A percentile compares a stretch with the other conserved stretches of the same genome.
Conservation (phyloP, 2,329 filamentous ascomycete species). For the Xylariaceae sp. region DNA sequence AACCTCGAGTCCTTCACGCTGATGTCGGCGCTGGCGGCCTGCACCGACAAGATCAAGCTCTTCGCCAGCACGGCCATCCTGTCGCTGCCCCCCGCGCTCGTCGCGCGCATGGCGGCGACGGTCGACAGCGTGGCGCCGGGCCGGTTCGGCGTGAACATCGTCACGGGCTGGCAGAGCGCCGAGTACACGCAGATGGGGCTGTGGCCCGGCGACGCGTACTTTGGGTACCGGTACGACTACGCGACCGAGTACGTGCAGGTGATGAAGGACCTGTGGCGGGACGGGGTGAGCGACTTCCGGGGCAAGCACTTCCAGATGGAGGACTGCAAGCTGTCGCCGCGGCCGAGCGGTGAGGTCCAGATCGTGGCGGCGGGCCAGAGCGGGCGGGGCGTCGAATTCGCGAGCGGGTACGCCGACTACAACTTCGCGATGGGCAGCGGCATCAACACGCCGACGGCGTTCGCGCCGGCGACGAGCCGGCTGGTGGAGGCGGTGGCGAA, state of each 20-base stretch:
- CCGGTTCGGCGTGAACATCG: conserved; percentile 29
- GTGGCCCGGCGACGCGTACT: conserved; percentile 26
- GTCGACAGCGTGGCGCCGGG: conserved; percentile 28
- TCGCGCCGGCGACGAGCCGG: conserved; percentile 18
- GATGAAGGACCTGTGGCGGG: conserved; percentile 29
- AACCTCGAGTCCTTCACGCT: conserved; percentile 30
- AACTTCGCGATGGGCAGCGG: conserved; percentile 29
- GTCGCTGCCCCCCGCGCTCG: conserved; percentile 26
- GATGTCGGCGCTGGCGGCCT: conserved; percentile 29
- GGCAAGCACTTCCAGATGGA: conserved; percentile 30
- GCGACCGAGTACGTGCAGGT: conserved; percentile 22
- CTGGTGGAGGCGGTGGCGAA: conserved; percentile 25
- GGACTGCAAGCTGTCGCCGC: conserved; percentile 28
- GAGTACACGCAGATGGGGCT: conserved; percentile 30
- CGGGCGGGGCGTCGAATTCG: conserved; percentile 29
- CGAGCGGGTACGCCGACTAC: conserved; percentile 27
- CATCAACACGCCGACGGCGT: conserved; percentile 27
- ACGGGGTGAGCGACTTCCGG: conserved; percentile 28
- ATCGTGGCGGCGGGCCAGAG: conserved; percentile 30
- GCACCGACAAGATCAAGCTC: conserved; percentile 29
- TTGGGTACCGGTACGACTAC: conserved; percentile 29
- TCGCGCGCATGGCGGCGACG: conserved; percentile 27
- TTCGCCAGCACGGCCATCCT: conserved; percentile 28
- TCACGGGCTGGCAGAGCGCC: conserved; percentile 30
- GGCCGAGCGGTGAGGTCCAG: conserved; percentile 17